phyloP scores from a whole-genome alignment of 352 stramenopile species.

The Aphanomyces cochlioides region DNA sequence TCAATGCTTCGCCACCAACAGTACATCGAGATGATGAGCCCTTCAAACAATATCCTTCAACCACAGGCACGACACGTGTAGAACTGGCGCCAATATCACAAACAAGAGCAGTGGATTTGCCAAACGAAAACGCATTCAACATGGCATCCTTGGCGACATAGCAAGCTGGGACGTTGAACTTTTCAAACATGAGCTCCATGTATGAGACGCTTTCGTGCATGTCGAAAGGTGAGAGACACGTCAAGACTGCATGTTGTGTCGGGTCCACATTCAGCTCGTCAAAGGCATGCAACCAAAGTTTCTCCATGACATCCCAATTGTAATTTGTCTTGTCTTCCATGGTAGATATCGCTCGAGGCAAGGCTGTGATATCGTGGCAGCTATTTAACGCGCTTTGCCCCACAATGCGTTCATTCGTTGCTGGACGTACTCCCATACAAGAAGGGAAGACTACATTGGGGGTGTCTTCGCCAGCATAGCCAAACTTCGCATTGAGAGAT shows the following conservation, averaged over 20 bases:
- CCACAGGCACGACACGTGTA: constrained; percentile 85
- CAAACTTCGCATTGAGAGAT: constrained; percentile 89
- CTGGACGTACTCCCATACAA: constrained; percentile 41
- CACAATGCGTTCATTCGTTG: constrained; percentile 25
- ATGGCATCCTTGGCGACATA: constrained; percentile 89
- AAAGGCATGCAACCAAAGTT: constrained; percentile 78
- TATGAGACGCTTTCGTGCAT: constrained; percentile 71
- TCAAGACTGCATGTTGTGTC: constrained; percentile 72
- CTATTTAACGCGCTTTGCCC: constrained; percentile 6
- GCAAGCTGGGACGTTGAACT: constrained; percentile 82
- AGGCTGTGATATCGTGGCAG: constrained; percentile 29
- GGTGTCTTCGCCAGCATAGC: constrained; percentile 92
- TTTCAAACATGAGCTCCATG: constrained; percentile 92
- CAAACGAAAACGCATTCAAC: constrained; percentile 88
- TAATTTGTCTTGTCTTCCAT: constrained; percentile 56
- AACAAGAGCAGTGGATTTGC: constrained; percentile 81
- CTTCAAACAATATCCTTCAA: constrained; percentile 87
- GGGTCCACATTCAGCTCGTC: constrained; percentile 60
- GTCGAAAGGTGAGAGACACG: constrained; percentile 58
- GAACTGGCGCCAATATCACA: constrained; percentile 83
- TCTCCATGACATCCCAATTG: constrained; percentile 85
- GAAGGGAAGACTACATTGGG: constrained; percentile 87
- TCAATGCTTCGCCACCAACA: constrained; percentile 68
- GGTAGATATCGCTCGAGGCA: constrained; percentile 50
- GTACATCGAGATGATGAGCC: constrained; percentile 68